Evolutionary conservation across 805 yeast genomes (phyloP).

Genomic region (Phaffomyces opuntiae): DNA sequence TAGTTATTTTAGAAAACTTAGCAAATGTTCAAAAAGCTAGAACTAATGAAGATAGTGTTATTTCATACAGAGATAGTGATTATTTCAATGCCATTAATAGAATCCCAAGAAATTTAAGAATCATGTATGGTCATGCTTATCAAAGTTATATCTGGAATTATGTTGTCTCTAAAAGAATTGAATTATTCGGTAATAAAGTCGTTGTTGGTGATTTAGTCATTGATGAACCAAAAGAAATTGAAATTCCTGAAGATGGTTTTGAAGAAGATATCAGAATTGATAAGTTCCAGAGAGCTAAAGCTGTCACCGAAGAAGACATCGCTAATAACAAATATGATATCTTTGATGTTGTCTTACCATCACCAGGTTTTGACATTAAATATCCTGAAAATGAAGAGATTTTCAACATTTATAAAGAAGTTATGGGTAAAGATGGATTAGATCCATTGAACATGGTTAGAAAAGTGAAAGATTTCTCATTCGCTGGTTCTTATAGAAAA

Average conservation of each 20-base stretch:
- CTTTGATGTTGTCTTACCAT: conserved; percentile 85
- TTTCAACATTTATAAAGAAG: conserved; percentile 52
- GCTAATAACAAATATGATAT: conserved; percentile 52
- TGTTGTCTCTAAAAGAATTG: conserved; percentile 72
- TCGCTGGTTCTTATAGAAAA: conserved; percentile 84
- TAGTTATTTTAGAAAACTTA: conserved; percentile 57
- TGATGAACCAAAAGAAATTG: conserved; percentile 20
- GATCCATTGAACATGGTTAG: conserved; percentile 84
- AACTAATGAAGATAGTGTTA: conserved; percentile 27
- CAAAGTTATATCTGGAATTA: conserved; percentile 94
- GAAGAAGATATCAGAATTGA: conserved; percentile 65
- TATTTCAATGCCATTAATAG: conserved; percentile 78
- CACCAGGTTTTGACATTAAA: conserved; percentile 90
- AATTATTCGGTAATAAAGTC: conserved; percentile 58
- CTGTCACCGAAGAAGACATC: conserved; percentile 69
- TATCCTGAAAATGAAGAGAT: conserved; percentile 70
- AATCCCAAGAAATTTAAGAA: conserved; percentile 84
- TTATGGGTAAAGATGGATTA: conserved; percentile 75
- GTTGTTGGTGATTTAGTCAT: conserved; percentile 80
- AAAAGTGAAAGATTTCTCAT: conserved; percentile 79
- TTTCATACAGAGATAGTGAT: conserved; percentile 40
- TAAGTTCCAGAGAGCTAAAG: conserved; percentile 57
- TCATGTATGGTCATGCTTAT: conserved; percentile 96
- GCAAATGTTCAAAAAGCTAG: conserved; percentile 39
- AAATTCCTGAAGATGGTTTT: conserved; percentile 42